phyloP scores from a whole-genome alignment of 768 basidiomycete genomes.

The Multifurca ochricompacta region DNA sequence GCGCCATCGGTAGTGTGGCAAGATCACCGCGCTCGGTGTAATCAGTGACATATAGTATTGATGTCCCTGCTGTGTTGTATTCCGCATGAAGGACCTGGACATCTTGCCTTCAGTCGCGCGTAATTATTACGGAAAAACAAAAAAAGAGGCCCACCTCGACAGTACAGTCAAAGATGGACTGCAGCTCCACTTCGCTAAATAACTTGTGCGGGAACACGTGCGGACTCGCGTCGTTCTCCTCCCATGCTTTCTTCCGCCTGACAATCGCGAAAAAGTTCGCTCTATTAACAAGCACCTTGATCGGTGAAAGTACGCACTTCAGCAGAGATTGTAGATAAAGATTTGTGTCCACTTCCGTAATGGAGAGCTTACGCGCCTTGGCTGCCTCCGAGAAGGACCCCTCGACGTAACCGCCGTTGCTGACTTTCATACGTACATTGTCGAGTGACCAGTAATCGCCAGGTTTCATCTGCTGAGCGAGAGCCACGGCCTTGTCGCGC shows the following conservation, averaged over 20 bases:
- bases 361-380: conserved; percentile 16
- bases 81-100: conserved; percentile 15
- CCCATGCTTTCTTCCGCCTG: conserved; percentile 21
- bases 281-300: background rate
- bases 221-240: conserved; percentile 15
- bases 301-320: conserved; percentile 4
- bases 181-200: conserved; percentile 10
- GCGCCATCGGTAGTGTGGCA: background rate
- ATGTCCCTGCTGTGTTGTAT: conserved; percentile 8
- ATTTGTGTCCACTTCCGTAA: conserved; percentile 4
- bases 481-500: conserved; percentile 12
- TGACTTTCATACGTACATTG: conserved; percentile 19
- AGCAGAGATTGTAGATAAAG: conserved; percentile 7
- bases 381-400: conserved; percentile 15
- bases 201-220: conserved; percentile 19
- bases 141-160: conserved; percentile 14
- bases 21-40: conserved; percentile 18
- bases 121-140: background rate
- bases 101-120: background rate
- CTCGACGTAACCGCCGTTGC: conserved; percentile 10
- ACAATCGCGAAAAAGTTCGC: background rate
- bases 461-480: conserved; percentile 17
- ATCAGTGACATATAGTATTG: conserved; percentile 17
- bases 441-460: conserved; percentile 21
- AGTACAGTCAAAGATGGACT: conserved; percentile 16